Base-by-base conservation (phyloP, 768 basidiomycete genomes). In the Paxillus ammoniavirescens region DNA sequence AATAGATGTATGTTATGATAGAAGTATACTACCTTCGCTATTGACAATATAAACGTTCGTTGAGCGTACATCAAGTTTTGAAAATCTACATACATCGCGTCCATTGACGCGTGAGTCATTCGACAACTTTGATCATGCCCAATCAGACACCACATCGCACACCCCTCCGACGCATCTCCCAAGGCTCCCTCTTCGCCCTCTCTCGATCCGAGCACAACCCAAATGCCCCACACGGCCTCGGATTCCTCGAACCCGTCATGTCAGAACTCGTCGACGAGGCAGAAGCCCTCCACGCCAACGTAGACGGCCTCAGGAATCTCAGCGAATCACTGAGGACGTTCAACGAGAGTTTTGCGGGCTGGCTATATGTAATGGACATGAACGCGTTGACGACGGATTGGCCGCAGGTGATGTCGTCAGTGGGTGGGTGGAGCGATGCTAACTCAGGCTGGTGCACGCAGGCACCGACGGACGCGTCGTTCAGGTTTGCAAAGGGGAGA, bases 371-470 rank as follows among this genome's bases (percentile, higher is more conserved):
- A 21, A 86, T 95, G 83, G 88, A 91, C 65, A 96, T 98, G 92
- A 93, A 95, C 65, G 85, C 92, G 2, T 79, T 96, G 52, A 93
- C 93, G n/a, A 86, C 86, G 0, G 94, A 97, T 66, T 97, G 93
- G 93, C 84, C 82, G 1, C 88, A 94, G 78, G 92, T 87, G 56
- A 53, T 61, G 48, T 64, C 60, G 15, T 14, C 49, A 14, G 40
- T 14, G 13, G 53, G 40, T 30, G 43, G 42, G 37, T 52, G 41
- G 21, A 21, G 21, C 21, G 21, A 21, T 21, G 21, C 21, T 21
- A 21, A 26, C 14, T 13, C 18, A 9, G 8, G 50, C 5, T 41
- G 41, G 6, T 26, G 21, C 48, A 30, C 41, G 4, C 38, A 87
- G 87, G 82, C 83, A 21, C 86, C 87, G 0, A 77, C 77, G 5